These are phyloP conservation scores for Phaeophleospora eucalypticola DNA, from an alignment of 2,329 filamentous ascomycete genomes.

Conservation along the genomic window DNA sequence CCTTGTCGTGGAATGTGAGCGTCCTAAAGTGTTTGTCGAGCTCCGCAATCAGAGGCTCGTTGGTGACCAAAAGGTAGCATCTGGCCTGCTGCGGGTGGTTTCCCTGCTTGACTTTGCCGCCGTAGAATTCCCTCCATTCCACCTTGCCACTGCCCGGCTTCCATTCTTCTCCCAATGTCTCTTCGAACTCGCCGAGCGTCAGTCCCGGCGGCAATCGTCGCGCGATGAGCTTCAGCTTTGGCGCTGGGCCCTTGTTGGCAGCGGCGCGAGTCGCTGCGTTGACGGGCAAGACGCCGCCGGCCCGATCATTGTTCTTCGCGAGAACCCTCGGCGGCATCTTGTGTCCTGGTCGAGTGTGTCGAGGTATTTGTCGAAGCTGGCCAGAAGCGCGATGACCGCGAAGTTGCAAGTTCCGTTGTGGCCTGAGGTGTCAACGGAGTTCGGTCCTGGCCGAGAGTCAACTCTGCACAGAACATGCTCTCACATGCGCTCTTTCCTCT, in stretches of 20 bases:
- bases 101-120: conserved; percentile 71
- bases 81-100: conserved; percentile 78
- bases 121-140: conserved; percentile 73
- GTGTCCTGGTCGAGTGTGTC: background rate
- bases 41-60: conserved; percentile 60
- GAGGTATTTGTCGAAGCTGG: background rate
- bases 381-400: background rate
- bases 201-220: conserved; percentile 82
- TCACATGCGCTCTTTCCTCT: too few species aligned
- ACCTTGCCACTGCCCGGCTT: conserved; percentile 73
- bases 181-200: conserved; percentile 71
- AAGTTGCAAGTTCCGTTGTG: background rate
- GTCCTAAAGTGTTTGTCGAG: conserved; percentile 68
- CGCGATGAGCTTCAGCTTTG: conserved; percentile 78
- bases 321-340: conserved; percentile 32
- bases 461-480: too few species aligned
- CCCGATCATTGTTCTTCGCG: conserved; percentile 26
- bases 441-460: background rate
- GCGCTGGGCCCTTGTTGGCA: conserved; percentile 43
- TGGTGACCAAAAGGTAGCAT: conserved; percentile 78
- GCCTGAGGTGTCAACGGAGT: background rate
- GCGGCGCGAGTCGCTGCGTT: conserved; percentile 29
- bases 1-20: conserved; percentile 74
- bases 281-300: conserved; percentile 29
- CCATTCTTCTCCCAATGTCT: conserved; percentile 74